Base-by-base conservation (phyloP, 805 yeast species). In the Saturnispora silvae region DNA sequence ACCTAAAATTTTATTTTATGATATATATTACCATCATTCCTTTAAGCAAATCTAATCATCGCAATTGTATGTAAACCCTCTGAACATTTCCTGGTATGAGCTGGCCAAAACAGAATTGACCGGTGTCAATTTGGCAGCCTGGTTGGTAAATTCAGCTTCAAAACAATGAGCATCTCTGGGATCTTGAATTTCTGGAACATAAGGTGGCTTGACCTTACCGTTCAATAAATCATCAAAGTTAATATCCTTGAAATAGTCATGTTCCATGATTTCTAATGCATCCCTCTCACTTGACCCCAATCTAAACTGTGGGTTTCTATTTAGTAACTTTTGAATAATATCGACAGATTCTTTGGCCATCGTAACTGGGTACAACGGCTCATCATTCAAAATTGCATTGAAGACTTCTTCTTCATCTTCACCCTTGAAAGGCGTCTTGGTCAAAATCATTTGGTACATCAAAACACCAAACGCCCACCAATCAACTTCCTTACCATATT, bases 391-490 rank as follows among this genome's bases (percentile, higher is more conserved):
- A 52, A 92, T 92, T 11, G 98, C 96, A 59, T 87, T 92, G 62
- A 89, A 92, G 25, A 92, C 86, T 61, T 92, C 98, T 54, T 92
- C 97, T 41, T 61, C 65, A 40, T 60, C 64, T 48, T 87, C 96
- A 47, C 99, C 98, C 47, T 89, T 80, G 63, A 92, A 92, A 26
- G 99, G 99, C 6, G 96, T 83, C 60, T 89, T 95, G 36, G 96
- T 92, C 41, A 92, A 68, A 40, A 92, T 67, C 99, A 92, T 92
- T 61, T 92, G 98, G 60, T 89, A 92, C 46, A 92, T 66, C 45
- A 92, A 68, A 20, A 92, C 97, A 40, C 99, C 99, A 67, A 87
- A 85, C 1, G 98, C 97, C 98, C 98, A 92, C 98, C 98, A 92
- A 61, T 92, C 99, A 38, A 92, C 98, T 28, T 92, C 81, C 53